Base-by-base conservation (phyloP, 257 asterid genomes). In the Gynochthodes officinalis region DNA sequence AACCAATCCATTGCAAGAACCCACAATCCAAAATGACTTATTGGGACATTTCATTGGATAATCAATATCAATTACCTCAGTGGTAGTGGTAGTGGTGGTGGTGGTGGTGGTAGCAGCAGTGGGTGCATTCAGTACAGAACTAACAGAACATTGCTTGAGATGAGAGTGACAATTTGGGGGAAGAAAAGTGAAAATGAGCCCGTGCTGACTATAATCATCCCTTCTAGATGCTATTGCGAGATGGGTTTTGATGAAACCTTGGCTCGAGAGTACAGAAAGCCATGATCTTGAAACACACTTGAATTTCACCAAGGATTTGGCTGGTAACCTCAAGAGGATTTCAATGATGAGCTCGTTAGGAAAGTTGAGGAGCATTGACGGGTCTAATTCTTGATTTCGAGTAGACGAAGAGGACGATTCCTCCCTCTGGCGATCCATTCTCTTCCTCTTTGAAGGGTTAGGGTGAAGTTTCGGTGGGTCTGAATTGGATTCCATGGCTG, bases 321-420 rank as follows among this genome's bases (percentile, higher is more conserved):
- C 82, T 4, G 82, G 86, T n/a, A 81, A 62, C 43, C 84, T 79
- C 71, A 76, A 75, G 55, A 81, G 80, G 57, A 81, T 75, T 59
- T 84, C 84, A 8, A 32, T 33, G 19, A 80, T 60, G 49, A 80
- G 66, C 30, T 77, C 84, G 40, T 32, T 58, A 4, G 73, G 73
- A 27, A 55, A 76, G 71, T 53, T 30, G 25, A 46, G 61, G 61
- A 27, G 28, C 25, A 50, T 0, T 18, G 15, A 44, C 32, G 60
- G 43, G 40, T 67, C 72, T 7, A 11, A 32, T 32, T 48, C 72
- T 50, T 49, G 61, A 49, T 16, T 7, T 18, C 28, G 30, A 7
- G 54, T 13, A 3, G 57, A 43, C 2, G 57, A 66, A 43, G 68
- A 39, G 30, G 49, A 16, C 2, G 13, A n/a, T 50, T 4, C 25